Evolutionary conservation across 345 rosid genomes (phyloP), one percentile per base, ranked within the genome.

Genomic region (Boechera retrofracta): DNA sequence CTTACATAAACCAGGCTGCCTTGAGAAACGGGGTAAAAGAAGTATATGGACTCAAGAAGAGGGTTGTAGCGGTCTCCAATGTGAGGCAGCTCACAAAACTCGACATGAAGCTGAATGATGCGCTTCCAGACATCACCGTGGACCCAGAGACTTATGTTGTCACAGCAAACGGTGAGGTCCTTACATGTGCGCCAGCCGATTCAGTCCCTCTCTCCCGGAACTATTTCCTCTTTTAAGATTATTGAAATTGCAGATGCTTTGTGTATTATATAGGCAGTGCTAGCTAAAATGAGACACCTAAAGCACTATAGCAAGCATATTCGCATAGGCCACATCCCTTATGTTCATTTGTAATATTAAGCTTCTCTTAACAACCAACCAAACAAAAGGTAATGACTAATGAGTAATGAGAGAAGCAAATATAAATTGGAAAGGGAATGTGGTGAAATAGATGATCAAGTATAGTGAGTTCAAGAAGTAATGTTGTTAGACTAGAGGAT

Each of bases 41-140:
- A 32, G 41, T 7, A 29, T 92, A 95, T 64, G 91, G 90, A 68
- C 88, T 95, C 6, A 55, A 82, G 51, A 95, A 95, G 82, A 86
- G 82, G 33, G 93, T 92, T 64, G 96, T 86, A 83, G 91, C 96
- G 0, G 98, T 92, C 6, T 74, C 89, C 38, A 88, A 86, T 67
- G 89, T 85, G 10, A 86, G 98, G 78, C 73, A 41, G 64, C 91
- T 92, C 54, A 84, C 90, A 13, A 95, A 95, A 80, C 87, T 87
- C 9, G 89, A 95, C 92, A 95, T 95, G 99, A 91, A 88, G 83
- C 89, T 92, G 56, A 92, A 95, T 31, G 85, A 95, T 80, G 83
- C 89, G 16, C 96, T 92, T 55, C 99, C 98, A 0, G 33, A 62
- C 26, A 92, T 95, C 77, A 78, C 84, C 1, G 99, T 92, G 31